Evolutionary conservation across 257 asterid genomes (phyloP), one percentile per base, ranked within the genome.

Genomic region (Capsicum pubescens): DNA sequence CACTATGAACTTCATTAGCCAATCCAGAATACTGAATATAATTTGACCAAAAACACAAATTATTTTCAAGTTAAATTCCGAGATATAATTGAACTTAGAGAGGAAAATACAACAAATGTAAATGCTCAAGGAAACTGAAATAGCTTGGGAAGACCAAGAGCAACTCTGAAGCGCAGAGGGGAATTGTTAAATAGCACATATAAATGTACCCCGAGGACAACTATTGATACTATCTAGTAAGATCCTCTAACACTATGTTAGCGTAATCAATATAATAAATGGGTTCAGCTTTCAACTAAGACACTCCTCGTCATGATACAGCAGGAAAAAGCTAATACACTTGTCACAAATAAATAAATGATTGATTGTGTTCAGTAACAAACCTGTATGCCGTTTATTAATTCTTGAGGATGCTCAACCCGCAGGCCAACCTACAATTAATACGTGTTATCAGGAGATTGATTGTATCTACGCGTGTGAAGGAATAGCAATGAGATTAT

Each of bases 381-480:
- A 26, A 26, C 32, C 32, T 26, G 32, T 26, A 26, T 26, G 32
- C 32, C 1, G 32, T 26, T 26, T 26, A 26, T 26, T 26, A 26
- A 26, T 26, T 26, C 32, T 26, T 26, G 32, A 26, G 32, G 32
- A 26, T 26, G 32, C 32, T 26, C 32, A 26, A 26, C 32, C 32
- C 99, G 95, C 88, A 95, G 89, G 58, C 99, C 99, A 59, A 95
- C 97, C 97, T 94, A 91, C 83, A 68, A 59, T 84, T n/a, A 66
- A 26, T 17, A 82, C 39, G 59, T 52, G 70, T 56, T 56, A 54
- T 64, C 12, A 64, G 46, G 17, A 64, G 17, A 64, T 26, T 21
- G 69, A 9, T 19, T 9, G 39, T 63, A 19, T 26, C 42, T 63
- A 19, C 10, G 42, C 15, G 8, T 4, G 10, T 21, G 69, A 63